Conservation (phyloP, 2,329 filamentous ascomycete species). For the Colletotrichum plurivorum region DNA sequence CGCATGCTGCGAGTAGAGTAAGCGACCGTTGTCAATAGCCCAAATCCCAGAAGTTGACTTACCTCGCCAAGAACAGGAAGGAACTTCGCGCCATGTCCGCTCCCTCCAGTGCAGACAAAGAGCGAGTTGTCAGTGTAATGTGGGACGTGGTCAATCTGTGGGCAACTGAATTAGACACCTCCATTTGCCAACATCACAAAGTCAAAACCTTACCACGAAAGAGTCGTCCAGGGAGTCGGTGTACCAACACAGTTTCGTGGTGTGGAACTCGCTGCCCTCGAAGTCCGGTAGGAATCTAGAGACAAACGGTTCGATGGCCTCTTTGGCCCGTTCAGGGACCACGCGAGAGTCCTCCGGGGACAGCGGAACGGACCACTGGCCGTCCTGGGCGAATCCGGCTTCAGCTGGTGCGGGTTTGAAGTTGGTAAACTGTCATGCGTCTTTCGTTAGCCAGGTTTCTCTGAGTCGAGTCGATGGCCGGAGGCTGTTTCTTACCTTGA, state of each 20-base stretch:
- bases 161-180: neutral
- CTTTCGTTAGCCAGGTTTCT: constrained; percentile 6
- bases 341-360: constrained; percentile 41
- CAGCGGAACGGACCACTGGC: constrained; percentile 50
- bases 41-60: neutral
- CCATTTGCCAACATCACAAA: fast-evolving
- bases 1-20: constrained; percentile 45
- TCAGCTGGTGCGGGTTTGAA: constrained; percentile 47
- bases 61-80: constrained; percentile 52
- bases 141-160: constrained; percentile 51
- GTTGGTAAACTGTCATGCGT: constrained; percentile 44
- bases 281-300: constrained; percentile 59
- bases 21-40: too few relatives aligned
- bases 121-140: constrained; percentile 47
- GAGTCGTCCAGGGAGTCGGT: constrained; percentile 69
- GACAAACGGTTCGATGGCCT: constrained; percentile 50
- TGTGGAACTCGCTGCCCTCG: constrained; percentile 49
- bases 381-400: constrained; percentile 47
- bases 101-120: constrained; percentile 53
- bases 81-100: constrained; percentile 54
- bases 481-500: constrained; percentile 49
- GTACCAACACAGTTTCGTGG: constrained; percentile 71
- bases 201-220: constrained; percentile 52
- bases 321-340: constrained; percentile 43
- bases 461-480: neutral